Evolutionary conservation across 2,329 filamentous ascomycete species (phyloP).

Genomic region (Curvularia spicifera): DNA sequence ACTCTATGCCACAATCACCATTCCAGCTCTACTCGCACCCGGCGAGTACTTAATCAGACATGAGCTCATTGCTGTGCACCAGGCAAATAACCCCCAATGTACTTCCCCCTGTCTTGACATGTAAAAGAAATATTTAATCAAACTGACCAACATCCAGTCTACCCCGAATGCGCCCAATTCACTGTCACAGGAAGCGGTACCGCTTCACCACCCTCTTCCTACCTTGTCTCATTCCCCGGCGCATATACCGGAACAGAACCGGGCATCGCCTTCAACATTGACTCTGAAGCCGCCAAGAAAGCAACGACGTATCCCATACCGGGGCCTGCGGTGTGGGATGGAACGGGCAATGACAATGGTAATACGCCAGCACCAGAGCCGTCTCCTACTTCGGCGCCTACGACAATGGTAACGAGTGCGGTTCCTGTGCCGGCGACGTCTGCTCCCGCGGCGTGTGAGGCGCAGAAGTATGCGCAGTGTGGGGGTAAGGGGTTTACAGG

Average conservation of each 20-base stretch:
- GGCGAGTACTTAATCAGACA: constrained; percentile 65
- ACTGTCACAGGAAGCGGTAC: constrained; percentile 58
- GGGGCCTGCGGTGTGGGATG: constrained; percentile 37
- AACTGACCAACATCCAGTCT: constrained; percentile 52
- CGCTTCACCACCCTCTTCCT: constrained; percentile 49
- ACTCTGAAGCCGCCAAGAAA: constrained; percentile 32
- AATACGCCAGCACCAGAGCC: constrained; percentile 16
- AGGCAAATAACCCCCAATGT: constrained; percentile 59
- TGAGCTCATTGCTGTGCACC: constrained; percentile 64
- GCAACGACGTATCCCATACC: constrained; percentile 38
- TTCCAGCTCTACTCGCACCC: constrained; percentile 56
- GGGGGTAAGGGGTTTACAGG: constrained; percentile 30
- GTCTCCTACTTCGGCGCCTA: constrained; percentile 17
- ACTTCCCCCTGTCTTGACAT: background rate
- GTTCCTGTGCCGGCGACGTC: constrained; percentile 15
- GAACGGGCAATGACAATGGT: constrained; percentile 20
- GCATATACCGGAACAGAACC: constrained; percentile 53
- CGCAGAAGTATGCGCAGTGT: constrained; percentile 35
- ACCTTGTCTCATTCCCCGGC: constrained; percentile 54
- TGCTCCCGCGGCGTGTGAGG: constrained; percentile 20
- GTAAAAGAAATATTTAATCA: background rate
- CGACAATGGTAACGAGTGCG: constrained; percentile 28
- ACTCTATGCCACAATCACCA: constrained; percentile 58
- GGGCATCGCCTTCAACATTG: constrained; percentile 51
- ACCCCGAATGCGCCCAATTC: constrained; percentile 64